Evolutionary conservation across 345 rosid genomes (phyloP).

Genomic region (Eucalyptus sp.): DNA sequence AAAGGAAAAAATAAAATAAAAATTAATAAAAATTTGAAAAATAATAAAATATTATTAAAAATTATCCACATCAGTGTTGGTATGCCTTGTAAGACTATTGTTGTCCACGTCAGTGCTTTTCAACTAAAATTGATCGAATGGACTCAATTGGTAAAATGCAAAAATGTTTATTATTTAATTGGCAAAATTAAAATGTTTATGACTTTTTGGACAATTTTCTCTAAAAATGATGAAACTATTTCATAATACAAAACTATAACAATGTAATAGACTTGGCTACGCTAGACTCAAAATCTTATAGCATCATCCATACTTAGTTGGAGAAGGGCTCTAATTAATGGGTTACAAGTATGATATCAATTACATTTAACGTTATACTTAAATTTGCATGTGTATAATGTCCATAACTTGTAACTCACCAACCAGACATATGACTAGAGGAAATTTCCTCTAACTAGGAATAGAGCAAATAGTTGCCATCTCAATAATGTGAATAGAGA

Average conservation of each 20-base stretch:
- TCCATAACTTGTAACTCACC: not conserved
- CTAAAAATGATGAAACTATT: not conserved
- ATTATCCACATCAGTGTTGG: fast-evolving
- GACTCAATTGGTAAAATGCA: not conserved
- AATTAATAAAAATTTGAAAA: too few relatives aligned
- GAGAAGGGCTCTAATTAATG: not conserved
- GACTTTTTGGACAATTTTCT: not conserved
- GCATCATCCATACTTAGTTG: not conserved
- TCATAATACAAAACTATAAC: not conserved
- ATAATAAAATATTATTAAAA: too few relatives aligned
- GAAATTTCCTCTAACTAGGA: not conserved
- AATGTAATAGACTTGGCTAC: not conserved
- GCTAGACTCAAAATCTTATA: not conserved
- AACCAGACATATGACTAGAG: not conserved
- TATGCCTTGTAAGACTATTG: fast-evolving
- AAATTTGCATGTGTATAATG: not conserved
- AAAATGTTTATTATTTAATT: too few relatives aligned
- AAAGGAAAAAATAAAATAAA: too few relatives aligned
- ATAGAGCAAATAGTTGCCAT: not conserved
- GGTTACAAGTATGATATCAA: not conserved
- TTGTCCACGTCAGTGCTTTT: too few relatives aligned
- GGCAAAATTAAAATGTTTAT: not conserved
- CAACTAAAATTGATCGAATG: not conserved
- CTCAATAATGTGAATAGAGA: not conserved
- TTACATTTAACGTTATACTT: not conserved